These are phyloP conservation scores for Polygonum aviculare DNA, from an alignment of 148 eudicot species.

Conservation along the genomic window DNA sequence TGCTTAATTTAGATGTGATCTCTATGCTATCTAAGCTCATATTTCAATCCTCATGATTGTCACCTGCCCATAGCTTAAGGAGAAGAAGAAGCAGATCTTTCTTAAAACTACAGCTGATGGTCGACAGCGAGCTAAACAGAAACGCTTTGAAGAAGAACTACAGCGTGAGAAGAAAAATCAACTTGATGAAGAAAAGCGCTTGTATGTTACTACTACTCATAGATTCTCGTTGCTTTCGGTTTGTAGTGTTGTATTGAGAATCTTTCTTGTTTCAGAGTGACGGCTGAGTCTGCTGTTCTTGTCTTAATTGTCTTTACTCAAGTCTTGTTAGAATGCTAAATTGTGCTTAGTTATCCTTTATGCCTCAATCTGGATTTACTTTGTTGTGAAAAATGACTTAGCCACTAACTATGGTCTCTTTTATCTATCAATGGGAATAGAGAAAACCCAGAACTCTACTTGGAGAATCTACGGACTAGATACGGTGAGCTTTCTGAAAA, in stretches of 20 bases:
- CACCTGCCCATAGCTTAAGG: slow-evolving; percentile 53
- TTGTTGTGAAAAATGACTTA: not conserved
- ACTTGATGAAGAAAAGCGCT: slow-evolving; percentile 78
- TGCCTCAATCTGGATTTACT: not conserved
- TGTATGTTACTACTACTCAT: slow-evolving; percentile 39
- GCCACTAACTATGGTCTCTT: not conserved
- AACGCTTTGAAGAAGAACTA: slow-evolving; percentile 76
- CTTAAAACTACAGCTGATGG: slow-evolving; percentile 93
- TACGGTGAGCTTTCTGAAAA: slow-evolving; percentile 72
- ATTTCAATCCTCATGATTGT: slow-evolving; percentile 6
- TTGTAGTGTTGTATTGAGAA: not conserved
- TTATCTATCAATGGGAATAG: slow-evolving; percentile 21
- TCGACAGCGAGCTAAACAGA: slow-evolving; percentile 93
- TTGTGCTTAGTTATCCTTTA: not conserved
- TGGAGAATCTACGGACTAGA: slow-evolving; percentile 64
- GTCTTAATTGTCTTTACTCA: not conserved
- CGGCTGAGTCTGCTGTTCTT: not conserved
- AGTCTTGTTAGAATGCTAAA: not conserved
- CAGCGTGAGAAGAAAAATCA: slow-evolving; percentile 68
- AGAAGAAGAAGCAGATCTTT: slow-evolving; percentile 80
- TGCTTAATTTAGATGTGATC: not conserved
- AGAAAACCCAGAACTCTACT: slow-evolving; percentile 82
- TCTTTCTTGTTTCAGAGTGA: no score
- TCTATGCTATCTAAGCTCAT: not conserved
- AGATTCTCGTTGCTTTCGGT: not conserved